These are phyloP conservation scores for Ustilago nuda DNA, from an alignment of 1,284 basidiomycete genomes.

Conservation along the genomic window DNA sequence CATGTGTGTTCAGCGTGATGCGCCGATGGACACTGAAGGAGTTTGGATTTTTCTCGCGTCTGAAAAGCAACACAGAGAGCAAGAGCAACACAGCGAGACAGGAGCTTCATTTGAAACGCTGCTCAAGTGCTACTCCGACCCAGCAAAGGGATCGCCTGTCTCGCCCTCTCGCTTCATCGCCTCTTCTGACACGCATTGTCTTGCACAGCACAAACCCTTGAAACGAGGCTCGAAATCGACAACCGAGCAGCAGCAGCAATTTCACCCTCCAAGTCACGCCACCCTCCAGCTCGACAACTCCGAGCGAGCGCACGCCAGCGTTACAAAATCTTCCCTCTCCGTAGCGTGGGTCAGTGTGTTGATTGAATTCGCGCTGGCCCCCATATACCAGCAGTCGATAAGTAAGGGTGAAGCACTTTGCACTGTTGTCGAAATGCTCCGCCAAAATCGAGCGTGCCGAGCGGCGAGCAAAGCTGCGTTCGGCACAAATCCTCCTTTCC, in stretches of 20 bases:
- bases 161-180: background rate
- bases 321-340: too few species aligned
- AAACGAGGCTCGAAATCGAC: slow-evolving; percentile 11
- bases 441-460: slow-evolving; percentile 7
- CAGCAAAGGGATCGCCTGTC: background rate
- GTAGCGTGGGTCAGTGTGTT: too few species aligned
- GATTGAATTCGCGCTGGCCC: too few species aligned
- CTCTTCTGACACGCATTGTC: background rate
- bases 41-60: background rate
- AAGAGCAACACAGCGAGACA: background rate
- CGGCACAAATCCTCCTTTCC: background rate
- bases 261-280: background rate
- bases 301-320: background rate
- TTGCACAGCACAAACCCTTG: background rate
- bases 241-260: background rate
- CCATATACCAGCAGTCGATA: too few species aligned
- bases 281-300: slow-evolving; percentile 15
- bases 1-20: background rate
- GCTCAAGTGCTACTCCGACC: background rate
- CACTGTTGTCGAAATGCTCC: background rate
- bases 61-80: background rate
- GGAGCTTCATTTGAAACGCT: slow-evolving; percentile 8
- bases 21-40: slow-evolving; percentile 1
- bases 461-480: background rate
- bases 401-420: too few species aligned